phyloP scores from a whole-genome alignment of 2,329 filamentous ascomycete species.

The Pleoardoris graminearum region DNA sequence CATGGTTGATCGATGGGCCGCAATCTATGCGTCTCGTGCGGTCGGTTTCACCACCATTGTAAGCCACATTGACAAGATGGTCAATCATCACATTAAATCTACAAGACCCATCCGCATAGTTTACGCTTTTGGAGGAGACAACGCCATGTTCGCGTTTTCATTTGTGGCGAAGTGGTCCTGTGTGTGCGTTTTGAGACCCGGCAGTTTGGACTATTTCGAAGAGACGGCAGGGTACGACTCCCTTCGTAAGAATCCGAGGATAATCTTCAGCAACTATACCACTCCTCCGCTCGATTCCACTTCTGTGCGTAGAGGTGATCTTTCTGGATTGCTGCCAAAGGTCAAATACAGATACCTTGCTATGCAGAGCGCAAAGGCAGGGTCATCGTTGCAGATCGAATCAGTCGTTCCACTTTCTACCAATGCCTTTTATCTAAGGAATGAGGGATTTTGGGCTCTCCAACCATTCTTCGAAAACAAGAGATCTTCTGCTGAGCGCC shows the following conservation, averaged over 20 bases:
- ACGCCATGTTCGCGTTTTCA: background rate
- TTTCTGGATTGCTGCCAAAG: background rate
- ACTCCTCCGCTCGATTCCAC: background rate
- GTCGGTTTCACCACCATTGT: background rate
- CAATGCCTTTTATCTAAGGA: background rate
- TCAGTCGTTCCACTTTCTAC: background rate
- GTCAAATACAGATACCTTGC: background rate
- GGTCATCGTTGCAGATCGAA: no score
- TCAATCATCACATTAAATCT: background rate
- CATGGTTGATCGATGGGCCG: conserved; percentile 1
- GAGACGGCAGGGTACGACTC: background rate
- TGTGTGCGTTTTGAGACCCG: background rate
- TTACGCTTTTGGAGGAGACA: background rate
- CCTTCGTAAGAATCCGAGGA: background rate
- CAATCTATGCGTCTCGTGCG: background rate
- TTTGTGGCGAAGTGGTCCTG: background rate
- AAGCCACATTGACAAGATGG: background rate
- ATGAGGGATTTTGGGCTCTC: background rate
- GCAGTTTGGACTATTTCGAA: background rate
- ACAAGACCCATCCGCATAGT: background rate
- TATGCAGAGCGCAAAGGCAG: background rate
- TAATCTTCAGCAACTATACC: background rate
- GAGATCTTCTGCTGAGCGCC: background rate
- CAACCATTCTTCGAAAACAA: background rate
- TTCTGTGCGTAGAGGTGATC: background rate